A percentile compares a stretch with the other conserved stretches of the same genome.
Conservation (phyloP, 495 filamentous ascomycete species). For the Penicillium alfredii region DNA sequence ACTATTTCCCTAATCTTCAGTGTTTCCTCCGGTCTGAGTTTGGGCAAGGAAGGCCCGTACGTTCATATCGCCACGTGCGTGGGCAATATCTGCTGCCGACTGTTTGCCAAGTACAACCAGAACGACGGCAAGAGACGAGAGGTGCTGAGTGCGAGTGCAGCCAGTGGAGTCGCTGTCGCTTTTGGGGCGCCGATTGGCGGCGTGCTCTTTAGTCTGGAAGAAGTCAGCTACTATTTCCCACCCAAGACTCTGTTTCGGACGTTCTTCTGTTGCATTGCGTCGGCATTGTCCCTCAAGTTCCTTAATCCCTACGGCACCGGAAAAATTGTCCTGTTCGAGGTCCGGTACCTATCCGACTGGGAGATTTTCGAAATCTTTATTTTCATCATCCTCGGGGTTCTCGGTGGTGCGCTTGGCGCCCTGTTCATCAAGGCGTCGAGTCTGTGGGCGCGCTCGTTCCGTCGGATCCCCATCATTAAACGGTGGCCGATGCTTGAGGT, state of each 20-base stretch:
- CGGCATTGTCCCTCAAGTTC: slow-evolving; percentile 85
- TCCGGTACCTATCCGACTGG: slow-evolving; percentile 91
- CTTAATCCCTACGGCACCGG: slow-evolving; percentile 93
- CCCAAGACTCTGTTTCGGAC: slow-evolving; percentile 97
- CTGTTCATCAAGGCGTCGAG: slow-evolving; percentile 94
- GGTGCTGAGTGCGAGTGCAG: slow-evolving; percentile 85
- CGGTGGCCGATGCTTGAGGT: slow-evolving; percentile 82
- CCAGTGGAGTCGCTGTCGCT: slow-evolving; percentile 88
- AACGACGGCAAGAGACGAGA: slow-evolving; percentile 92
- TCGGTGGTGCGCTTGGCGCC: slow-evolving; percentile 80
- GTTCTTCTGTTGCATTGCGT: slow-evolving; percentile 96
- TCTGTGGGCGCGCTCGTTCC: slow-evolving; percentile 83
- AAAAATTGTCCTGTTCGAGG: slow-evolving; percentile 94
- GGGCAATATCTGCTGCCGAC: slow-evolving; percentile 87
- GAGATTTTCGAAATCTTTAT: slow-evolving; percentile 81
- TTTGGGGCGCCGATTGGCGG: slow-evolving; percentile 93
- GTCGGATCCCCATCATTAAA: slow-evolving; percentile 75
- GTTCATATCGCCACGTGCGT: slow-evolving; percentile 96
- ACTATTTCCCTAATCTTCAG: slow-evolving; percentile 77
- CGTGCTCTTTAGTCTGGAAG: slow-evolving; percentile 89
- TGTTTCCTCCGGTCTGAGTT: slow-evolving; percentile 84
- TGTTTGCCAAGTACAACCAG: slow-evolving; percentile 88
- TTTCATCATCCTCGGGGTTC: slow-evolving; percentile 77
- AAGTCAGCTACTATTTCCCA: slow-evolving; percentile 96
- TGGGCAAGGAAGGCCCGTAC: slow-evolving; percentile 96